These are phyloP conservation scores for Fraxinus angustifolia DNA, from an alignment of 305 asterid species.

Conservation along the genomic window DNA sequence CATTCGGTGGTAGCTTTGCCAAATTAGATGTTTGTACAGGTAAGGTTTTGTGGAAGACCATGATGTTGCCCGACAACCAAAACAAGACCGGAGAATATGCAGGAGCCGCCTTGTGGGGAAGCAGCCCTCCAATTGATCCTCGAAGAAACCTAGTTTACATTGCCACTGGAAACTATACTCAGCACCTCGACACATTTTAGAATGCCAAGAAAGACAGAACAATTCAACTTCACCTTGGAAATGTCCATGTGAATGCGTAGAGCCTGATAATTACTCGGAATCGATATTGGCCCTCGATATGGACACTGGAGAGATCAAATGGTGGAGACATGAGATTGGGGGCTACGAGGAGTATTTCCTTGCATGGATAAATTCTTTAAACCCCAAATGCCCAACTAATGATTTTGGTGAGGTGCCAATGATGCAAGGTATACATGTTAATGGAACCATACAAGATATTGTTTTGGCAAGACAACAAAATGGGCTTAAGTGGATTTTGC, in stretches of 20 bases:
- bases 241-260: slow-evolving; percentile 36
- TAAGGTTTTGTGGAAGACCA: slow-evolving; percentile 39
- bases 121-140: slow-evolving; percentile 56
- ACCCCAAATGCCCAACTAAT: slow-evolving; percentile 41
- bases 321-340: slow-evolving; percentile 47
- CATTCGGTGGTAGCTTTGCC: slow-evolving; percentile 48
- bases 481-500: slow-evolving; percentile 53
- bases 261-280: slow-evolving; percentile 38
- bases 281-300: slow-evolving; percentile 47
- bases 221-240: slow-evolving; percentile 27
- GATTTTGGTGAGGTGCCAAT: slow-evolving; percentile 63
- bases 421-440: slow-evolving; percentile 33
- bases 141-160: slow-evolving; percentile 41
- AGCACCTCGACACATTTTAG: slow-evolving; percentile 32
- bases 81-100: slow-evolving; percentile 39
- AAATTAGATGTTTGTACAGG: slow-evolving; percentile 43
- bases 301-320: slow-evolving; percentile 37
- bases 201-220: slow-evolving; percentile 38
- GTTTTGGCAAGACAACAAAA: slow-evolving; percentile 52
- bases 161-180: slow-evolving; percentile 58
- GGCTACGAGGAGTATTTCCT: slow-evolving; percentile 54
- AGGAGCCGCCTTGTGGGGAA: slow-evolving; percentile 61
- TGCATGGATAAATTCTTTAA: slow-evolving; percentile 37
- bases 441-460: slow-evolving; percentile 31
- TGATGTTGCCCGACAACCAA: slow-evolving; percentile 44